Base-by-base conservation (phyloP, 805 yeast genomes). In the Kluyveromyces starmeri region DNA sequence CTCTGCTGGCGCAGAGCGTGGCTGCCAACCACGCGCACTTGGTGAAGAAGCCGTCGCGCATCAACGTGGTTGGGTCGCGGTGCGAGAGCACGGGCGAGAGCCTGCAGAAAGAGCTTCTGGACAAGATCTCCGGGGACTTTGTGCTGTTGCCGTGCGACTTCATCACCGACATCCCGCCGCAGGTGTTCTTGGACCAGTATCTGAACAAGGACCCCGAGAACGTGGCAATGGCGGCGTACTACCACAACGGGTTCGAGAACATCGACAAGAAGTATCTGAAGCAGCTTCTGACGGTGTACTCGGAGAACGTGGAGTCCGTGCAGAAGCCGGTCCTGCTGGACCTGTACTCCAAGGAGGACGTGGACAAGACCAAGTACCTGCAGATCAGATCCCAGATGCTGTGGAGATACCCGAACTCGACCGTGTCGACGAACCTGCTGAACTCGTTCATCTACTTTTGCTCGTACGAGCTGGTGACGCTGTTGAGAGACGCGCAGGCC, bases 61-160 rank as follows among this genome's bases (percentile, higher is more conserved):
- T 74, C 27, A 61, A 64, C 20, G 58, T 71, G 38, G 40, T 67
- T 6, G 56, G 61, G 10, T 59, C 71, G 2, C 71, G 67, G 34
- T 64, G 70, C 8, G 70, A 67, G 11, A 55, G 70, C 10, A 77
- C 83, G 11, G 94, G 92, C n/a, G 75, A 68, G 35, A 62, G 77
- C 31, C 51, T 84, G 25, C 65, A 67, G 34, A 45, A 40, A 28
- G 69, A 73, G 37, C 58, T 71, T 42, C 62, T 71, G 31, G 64
- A 61, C 7, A 53, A 59, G 35, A 49, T 61, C 20, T 44, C 53
- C 34, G 50, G 67, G 21, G 78, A 78, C 51, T 78, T 85, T 50
- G 83, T 86, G n/a, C 58, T 92, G 20, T 61, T 92, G 36, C 96
- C 97, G 6, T 89, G 96, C 62, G 98, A 94, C 57, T 83, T 92